These are phyloP conservation scores for Striga hermonthica DNA, from an alignment of 305 asterid species.

Conservation along the genomic window DNA sequence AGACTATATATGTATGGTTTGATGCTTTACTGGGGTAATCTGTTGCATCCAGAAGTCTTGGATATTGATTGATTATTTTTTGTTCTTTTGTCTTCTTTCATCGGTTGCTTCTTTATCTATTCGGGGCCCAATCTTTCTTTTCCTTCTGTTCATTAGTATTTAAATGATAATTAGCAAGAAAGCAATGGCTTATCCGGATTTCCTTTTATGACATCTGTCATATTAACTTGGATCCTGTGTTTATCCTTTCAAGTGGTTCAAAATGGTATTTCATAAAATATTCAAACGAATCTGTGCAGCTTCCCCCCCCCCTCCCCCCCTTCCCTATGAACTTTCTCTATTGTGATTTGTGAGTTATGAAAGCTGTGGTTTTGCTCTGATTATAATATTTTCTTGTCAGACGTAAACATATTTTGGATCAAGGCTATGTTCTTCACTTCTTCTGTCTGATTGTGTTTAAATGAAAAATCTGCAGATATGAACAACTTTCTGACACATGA, in stretches of 20 bases:
- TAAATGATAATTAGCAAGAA: not conserved
- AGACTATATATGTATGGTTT: conserved; percentile 98
- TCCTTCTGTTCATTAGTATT: not conserved
- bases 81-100: not conserved
- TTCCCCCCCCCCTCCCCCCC: too few relatives aligned
- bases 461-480: not conserved
- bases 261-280: not conserved
- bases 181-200: not conserved
- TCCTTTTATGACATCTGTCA: not conserved
- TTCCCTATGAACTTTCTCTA: too few relatives aligned
- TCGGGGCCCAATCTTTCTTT: not conserved
- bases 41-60: conserved; percentile 28
- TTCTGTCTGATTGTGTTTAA: conserved; percentile 13
- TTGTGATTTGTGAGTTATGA: not conserved
- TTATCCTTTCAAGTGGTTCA: conserved; percentile 17
- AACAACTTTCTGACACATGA: conserved; percentile 8
- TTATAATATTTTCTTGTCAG: not conserved
- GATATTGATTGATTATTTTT: conserved; percentile 17
- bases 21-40: conserved; percentile 97
- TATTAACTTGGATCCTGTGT: conserved; percentile 6
- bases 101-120: too few relatives aligned
- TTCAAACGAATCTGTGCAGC: too few relatives aligned
- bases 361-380: not conserved
- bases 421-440: not conserved
- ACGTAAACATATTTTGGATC: not conserved